Evolutionary conservation across 176 grass and related monocot species (phyloP).

Genomic region (Poa annua): DNA sequence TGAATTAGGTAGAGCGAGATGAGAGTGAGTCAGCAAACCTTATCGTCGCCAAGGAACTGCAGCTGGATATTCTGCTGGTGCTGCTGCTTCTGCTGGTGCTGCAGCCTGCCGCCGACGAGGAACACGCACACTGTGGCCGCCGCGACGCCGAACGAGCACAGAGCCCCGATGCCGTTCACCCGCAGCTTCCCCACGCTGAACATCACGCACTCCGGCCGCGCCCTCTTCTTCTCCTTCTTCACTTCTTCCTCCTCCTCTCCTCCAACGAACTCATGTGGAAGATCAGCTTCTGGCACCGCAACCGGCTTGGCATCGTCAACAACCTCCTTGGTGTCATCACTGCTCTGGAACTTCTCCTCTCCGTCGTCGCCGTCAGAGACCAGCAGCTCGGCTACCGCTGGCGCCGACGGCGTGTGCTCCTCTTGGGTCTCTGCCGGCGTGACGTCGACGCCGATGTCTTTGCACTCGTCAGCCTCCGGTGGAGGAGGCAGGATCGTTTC

Average conservation of each 20-base stretch:
- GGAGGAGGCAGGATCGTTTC: neutral
- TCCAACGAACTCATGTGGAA: neutral
- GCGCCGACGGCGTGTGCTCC: neutral
- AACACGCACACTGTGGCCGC: slow-evolving; percentile 75
- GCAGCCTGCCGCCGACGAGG: slow-evolving; percentile 53
- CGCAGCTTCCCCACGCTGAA: slow-evolving; percentile 64
- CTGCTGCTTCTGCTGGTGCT: slow-evolving; percentile 44
- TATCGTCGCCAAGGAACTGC: slow-evolving; percentile 78
- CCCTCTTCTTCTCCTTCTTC: neutral
- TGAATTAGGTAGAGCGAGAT: neutral
- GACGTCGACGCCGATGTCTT: slow-evolving; percentile 69
- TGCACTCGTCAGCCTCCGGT: slow-evolving; percentile 43
- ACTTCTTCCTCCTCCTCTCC: slow-evolving; percentile 26
- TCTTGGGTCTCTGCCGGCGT: slow-evolving; percentile 36
- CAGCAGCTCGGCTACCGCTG: neutral
- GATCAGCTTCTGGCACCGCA: slow-evolving; percentile 4
- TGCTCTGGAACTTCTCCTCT: slow-evolving; percentile 28
- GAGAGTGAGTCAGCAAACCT: slow-evolving; percentile 40
- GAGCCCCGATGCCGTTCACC: slow-evolving; percentile 69
- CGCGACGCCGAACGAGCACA: slow-evolving; percentile 79
- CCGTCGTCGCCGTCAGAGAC: slow-evolving; percentile 22
- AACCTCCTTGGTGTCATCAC: neutral
- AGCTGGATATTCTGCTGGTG: slow-evolving; percentile 79
- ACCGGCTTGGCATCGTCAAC: neutral
- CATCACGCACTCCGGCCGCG: slow-evolving; percentile 42